Base-by-base conservation (phyloP, 768 basidiomycete genomes). In the Xerocomellus chrysenteron region DNA sequence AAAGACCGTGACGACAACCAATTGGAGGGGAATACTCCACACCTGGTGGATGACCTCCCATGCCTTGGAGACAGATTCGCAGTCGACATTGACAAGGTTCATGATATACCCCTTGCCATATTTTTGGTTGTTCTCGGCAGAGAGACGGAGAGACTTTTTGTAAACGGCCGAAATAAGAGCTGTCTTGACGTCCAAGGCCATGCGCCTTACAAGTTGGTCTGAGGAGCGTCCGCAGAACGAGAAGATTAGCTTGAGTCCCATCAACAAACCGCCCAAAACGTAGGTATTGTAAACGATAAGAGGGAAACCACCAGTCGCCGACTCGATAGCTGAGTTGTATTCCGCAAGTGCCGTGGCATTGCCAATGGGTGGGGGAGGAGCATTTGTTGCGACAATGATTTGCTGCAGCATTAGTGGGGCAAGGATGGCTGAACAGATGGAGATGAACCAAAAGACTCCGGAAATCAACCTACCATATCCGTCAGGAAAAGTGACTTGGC, bases 31-130 rank as follows among this genome's bases (percentile, higher is more conserved):
- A 40, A 70, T 65, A 16, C 68, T 65, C 68, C 68, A 70, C 33
- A 55, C 30, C 37, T 63, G 69, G 53, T 70, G 68, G 40, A 55
- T 52, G 24, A 65, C 36, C 36, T 70, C 69, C 56, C 66, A 68
- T 36, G 67, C 69, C 39, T 68, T 70, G 28, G 69, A 70, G 32
- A 66, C 56, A 13, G 68, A 68, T 50, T 70, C 68, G 47, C 56
- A 64, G 58, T 70, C 68, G 42, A 70, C 69, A 28, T 70, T 70
- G 37, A 70, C 62, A 26, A 70, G 64, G 55, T 71, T 70, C 64
- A 66, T 59, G 56, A 68, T 61, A 24, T 61, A 68, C 2, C 68
- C 68, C 50, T 60, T 70, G 21, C 59, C 62, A 44, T 61, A 70
- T 40, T 64, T 66, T 21, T 68, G 64, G 53, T 47, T 66, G 54